These are phyloP conservation scores for Niveomyces coronatus DNA, from an alignment of 2,329 filamentous ascomycete genomes.

Conservation along the genomic window DNA sequence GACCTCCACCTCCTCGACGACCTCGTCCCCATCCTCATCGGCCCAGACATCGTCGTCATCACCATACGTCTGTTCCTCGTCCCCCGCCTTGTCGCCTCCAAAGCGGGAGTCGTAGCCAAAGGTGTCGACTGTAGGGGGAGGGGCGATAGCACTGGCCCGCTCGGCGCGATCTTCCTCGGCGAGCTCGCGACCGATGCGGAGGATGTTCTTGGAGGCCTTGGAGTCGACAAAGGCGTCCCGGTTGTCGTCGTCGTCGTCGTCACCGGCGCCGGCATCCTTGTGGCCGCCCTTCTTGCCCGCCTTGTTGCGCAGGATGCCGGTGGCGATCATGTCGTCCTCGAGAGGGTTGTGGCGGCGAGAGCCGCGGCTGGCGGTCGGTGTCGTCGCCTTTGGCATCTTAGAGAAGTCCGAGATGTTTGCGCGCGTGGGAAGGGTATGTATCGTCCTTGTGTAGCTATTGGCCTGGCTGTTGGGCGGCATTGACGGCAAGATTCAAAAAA, in stretches of 20 bases:
- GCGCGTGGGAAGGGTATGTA: not conserved
- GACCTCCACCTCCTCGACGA: slow-evolving; percentile 64
- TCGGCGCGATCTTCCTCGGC: slow-evolving; percentile 61
- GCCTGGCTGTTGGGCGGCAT: too few species aligned
- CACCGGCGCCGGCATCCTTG: too few species aligned
- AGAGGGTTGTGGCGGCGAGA: slow-evolving; percentile 79
- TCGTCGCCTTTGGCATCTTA: slow-evolving; percentile 72
- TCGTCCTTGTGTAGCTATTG: too few species aligned
- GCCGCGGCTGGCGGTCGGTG: slow-evolving; percentile 44
- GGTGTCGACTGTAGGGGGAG: slow-evolving; percentile 31
- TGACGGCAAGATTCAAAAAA: slow-evolving; percentile 13
- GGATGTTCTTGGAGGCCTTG: slow-evolving; percentile 77
- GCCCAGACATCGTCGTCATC: slow-evolving; percentile 66
- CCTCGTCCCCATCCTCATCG: slow-evolving; percentile 71
- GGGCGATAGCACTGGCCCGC: slow-evolving; percentile 31
- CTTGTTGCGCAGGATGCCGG: slow-evolving; percentile 62
- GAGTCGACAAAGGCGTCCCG: slow-evolving; percentile 72
- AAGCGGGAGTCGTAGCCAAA: slow-evolving; percentile 77
- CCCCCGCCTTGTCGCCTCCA: slow-evolving; percentile 44
- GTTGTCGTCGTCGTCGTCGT: slow-evolving; percentile 44
- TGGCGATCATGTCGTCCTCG: slow-evolving; percentile 71
- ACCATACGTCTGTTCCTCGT: slow-evolving; percentile 30
- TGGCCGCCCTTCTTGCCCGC: slow-evolving; percentile 60
- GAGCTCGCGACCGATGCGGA: slow-evolving; percentile 81
- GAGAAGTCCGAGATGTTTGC: not conserved